Base-by-base conservation (phyloP, 768 basidiomycete species). In the Boletus reticulatus region DNA sequence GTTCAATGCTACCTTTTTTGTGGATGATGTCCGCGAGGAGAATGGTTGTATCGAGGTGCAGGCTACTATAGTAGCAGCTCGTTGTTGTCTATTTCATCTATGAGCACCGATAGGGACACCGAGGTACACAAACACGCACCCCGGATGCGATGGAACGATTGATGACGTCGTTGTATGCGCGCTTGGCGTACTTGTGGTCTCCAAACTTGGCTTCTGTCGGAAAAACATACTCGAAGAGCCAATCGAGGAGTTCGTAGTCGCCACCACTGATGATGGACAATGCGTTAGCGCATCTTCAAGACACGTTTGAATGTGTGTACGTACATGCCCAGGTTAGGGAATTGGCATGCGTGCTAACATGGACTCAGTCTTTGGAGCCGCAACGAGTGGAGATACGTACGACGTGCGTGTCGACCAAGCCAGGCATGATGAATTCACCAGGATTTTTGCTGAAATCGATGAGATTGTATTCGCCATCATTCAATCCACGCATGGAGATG, bases 321-420 rank as follows among this genome's bases (percentile, higher is more conserved):
- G 49, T 47, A 70, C 69, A 66, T 50, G 46, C 73, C 75, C 10
- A 75, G 48, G 58, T 70, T 75, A 11, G 75, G 76, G 55, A 76
- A 76, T 54, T 81, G 80, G 52, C 51, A 63, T 16, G 60, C 65
- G n/a, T 67, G 71, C 68, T 73, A 32, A 6, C 22, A 14, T 20
- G 2, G 5, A 9, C 8, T 19, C 29, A 8, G 12, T 32, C 36
- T 16, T 13, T 16, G 16, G 16, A 17, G 8, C 20, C 6, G 19
- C 31, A 29, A 39, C 2, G 42, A n/a, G 12, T 3, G n/a, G 17
- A 10, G 2, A 2, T 1, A 72, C 87, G 68, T 67, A 93, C 93
- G 29, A 90, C 90, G 72, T 94, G 93, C 8, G 93, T 93, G 75
- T 96, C 94, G 50, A 94, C 77, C 67, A 95, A 84, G 6, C 94